Evolutionary conservation across 2,329 filamentous ascomycete genomes (phyloP), one percentile per base, ranked within the genome.

Genomic region (Colletotrichum siamense): DNA sequence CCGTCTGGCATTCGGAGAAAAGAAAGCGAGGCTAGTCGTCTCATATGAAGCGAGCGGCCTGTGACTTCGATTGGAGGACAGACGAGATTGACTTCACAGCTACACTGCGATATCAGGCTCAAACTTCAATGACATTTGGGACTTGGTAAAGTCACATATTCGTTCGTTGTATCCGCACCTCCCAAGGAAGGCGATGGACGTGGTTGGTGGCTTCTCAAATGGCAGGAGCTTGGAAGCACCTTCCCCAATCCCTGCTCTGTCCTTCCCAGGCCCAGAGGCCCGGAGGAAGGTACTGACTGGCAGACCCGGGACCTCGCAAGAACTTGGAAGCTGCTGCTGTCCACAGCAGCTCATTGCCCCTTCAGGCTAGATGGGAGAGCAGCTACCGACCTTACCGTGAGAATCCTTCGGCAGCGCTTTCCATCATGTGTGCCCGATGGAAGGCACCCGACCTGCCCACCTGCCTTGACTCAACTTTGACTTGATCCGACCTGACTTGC

Each of bases 311-410:
- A 55, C 26, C 16, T 66, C 15, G 3, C 63, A 15, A 36, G 18
- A 65, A 49, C 24, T 28, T 65, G 63, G 30, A 62, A 62, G 30
- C 18, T 49, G 59, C 18, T 32, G 30, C n/a, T 62, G 28, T 62
- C 28, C 34, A 44, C 6, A 39, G 73, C 59, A 74, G 74, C 49
- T 74, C 74, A 30, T 66, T 76, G 49, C 70, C 70, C 5, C 30
- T 65, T 65, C 7, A 24, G 73, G 70, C 59, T 65, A 73, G 57
- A 26, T 16, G 39, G 16, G 12, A 13, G 39, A 73, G n/a, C 26
- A 68, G 55, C 32, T 59, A 59, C 22, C 55, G 22, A 59, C 55
- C 13, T 24, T 59, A 28, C 18, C 62, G 62, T 49, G 39, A n/a
- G 39, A 49, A n/a, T 49, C 18, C 18, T 12, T 55, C 70, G 49